These are phyloP conservation scores for Backusella tuberculispora DNA, from an alignment of 192 early-diverging fungal species.

Conservation along the genomic window DNA sequence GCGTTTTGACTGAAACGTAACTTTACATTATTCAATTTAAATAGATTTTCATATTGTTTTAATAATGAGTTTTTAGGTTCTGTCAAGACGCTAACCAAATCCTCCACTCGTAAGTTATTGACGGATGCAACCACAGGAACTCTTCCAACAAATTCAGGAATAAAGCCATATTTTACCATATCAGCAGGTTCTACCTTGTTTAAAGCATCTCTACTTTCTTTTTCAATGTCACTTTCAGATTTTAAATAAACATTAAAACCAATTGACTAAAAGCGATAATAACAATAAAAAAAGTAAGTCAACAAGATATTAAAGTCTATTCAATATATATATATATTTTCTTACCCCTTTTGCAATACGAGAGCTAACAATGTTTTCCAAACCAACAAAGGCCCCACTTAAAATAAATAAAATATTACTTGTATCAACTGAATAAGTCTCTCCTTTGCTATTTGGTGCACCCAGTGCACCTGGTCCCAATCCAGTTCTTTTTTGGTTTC, in stretches of 20 bases:
- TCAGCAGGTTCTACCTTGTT: slow-evolving; percentile 52
- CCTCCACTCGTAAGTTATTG: slow-evolving; percentile 64
- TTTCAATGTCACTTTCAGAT: slow-evolving; percentile 21
- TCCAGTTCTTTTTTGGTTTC: slow-evolving; percentile 32
- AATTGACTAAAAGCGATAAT: slow-evolving; percentile 55
- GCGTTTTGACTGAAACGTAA: slow-evolving; percentile 74
- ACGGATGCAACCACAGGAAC: slow-evolving; percentile 85
- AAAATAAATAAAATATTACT: slow-evolving; percentile 91
- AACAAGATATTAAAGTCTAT: neutral
- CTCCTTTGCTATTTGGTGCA: slow-evolving; percentile 61
- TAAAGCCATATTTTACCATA: slow-evolving; percentile 83
- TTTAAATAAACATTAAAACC: slow-evolving; percentile 67
- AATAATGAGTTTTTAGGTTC: slow-evolving; percentile 85
- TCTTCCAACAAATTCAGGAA: slow-evolving; percentile 91
- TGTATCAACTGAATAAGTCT: slow-evolving; percentile 86
- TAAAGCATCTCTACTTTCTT: slow-evolving; percentile 29
- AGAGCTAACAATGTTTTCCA: slow-evolving; percentile 81
- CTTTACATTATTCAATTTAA: slow-evolving; percentile 63
- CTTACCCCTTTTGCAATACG: slow-evolving; percentile 72
- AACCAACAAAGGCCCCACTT: slow-evolving; percentile 87
- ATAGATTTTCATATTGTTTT: slow-evolving; percentile 79
- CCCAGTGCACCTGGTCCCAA: slow-evolving; percentile 34
- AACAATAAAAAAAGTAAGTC: slow-evolving; percentile 2
- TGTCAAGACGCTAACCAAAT: slow-evolving; percentile 73
- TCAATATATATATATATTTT: neutral